Base-by-base conservation (phyloP, 2,329 filamentous ascomycete species). In the Fonsecaea monophora region DNA sequence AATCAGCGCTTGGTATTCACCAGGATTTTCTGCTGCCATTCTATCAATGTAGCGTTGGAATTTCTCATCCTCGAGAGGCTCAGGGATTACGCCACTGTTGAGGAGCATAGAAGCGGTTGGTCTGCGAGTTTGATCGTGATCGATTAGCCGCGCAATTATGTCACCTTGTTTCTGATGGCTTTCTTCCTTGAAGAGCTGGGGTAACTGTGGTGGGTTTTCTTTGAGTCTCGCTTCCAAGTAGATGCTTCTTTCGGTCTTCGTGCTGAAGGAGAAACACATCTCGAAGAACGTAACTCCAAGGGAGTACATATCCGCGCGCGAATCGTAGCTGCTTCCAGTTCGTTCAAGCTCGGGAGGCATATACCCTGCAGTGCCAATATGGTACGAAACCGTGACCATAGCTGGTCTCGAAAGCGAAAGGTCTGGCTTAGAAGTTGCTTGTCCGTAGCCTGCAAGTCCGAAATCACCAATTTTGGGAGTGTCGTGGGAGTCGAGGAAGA, bases 231-330 rank as follows among this genome's bases (percentile, higher is more conserved):
- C 85, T 35, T 53, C 15, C 32, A 61, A n/a, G 34, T 35, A 61
- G 48, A 53, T 35, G 9, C 48, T 25, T 48, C 88, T 82, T 74
- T 90, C 88, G 85, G 89, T 89, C 1, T 81, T 83, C 0, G 88
- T 90, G 18, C 81, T 81, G 53, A 90, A 78, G 3, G 84, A 80
- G 71, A 87, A 83, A 74, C 91, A 96, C 95, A 99, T 99, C 78
- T 99, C 95, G 72, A 97, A 98, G 80, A 99, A 96, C 65, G 99
- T 98, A 70, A 99, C 91, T 0, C 95, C 95, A 50, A 99, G 84
- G 0, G 94, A 97, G 76, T 95, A 99, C 94, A 99, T 98, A 81
- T 99, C 95, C 0, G 98, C 94, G 78, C 97, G 98, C 65, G 92
- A 89, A 67, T 92, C 96, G 77, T 98, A 98, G 68, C 89, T 89